phyloP scores from a whole-genome alignment of 805 yeast species.

The Spathaspora girioi region DNA sequence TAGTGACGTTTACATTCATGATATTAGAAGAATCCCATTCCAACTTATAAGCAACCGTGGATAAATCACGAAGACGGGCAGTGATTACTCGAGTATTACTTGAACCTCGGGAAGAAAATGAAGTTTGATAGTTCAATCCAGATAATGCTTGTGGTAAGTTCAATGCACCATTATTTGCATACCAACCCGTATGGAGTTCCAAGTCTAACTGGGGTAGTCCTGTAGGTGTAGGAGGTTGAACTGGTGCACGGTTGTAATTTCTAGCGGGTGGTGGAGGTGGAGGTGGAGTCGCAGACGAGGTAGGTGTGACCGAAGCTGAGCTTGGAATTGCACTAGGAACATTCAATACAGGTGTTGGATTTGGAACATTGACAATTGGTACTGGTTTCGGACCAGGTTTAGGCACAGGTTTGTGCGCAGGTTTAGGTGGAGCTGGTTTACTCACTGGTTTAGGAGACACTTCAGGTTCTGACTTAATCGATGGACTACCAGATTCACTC shows the following conservation, averaged over 20 bases:
- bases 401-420: background rate
- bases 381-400: background rate
- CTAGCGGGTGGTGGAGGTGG: constrained; percentile 17
- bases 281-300: constrained; percentile 1
- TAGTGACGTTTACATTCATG: constrained; percentile 18
- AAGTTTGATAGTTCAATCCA: constrained; percentile 30
- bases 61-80: constrained; percentile 41
- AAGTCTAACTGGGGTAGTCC: constrained; percentile 38
- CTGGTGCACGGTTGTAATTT: constrained; percentile 14
- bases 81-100: constrained; percentile 23
- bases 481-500: background rate
- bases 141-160: constrained; percentile 35
- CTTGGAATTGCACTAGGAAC: background rate
- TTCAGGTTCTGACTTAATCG: background rate
- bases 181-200: constrained; percentile 47
- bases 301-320: background rate
- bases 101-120: constrained; percentile 10
- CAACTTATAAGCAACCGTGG: constrained; percentile 31
- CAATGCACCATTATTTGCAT: constrained; percentile 22
- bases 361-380: background rate
- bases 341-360: background rate
- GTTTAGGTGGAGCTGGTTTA: background rate
- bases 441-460: background rate
- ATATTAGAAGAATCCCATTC: constrained; percentile 34
- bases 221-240: constrained; percentile 2